These are phyloP conservation scores for Pichia eremophila DNA, from an alignment of 805 yeast genomes.

Conservation along the genomic window DNA sequence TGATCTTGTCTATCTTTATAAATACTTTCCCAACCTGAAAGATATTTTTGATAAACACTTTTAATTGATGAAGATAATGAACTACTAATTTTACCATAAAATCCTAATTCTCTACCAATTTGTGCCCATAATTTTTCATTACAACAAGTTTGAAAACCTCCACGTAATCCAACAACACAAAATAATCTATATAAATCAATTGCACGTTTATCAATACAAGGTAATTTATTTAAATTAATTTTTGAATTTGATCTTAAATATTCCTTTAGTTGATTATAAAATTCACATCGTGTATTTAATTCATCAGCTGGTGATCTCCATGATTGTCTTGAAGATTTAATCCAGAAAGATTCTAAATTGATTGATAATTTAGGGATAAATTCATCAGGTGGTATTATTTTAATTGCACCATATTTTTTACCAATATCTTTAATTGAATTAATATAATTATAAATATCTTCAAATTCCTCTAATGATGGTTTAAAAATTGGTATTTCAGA, in stretches of 20 bases:
- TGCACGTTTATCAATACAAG: slow-evolving; percentile 57
- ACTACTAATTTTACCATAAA: slow-evolving; percentile 61
- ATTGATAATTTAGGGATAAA: slow-evolving; percentile 18
- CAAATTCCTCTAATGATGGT: slow-evolving; percentile 47
- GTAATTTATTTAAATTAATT: slow-evolving; percentile 34
- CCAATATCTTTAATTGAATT: slow-evolving; percentile 48
- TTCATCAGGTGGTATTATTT: slow-evolving; percentile 50
- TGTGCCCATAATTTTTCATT: slow-evolving; percentile 71
- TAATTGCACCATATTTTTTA: slow-evolving; percentile 60
- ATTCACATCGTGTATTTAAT: slow-evolving; percentile 34
- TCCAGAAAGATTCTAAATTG: slow-evolving; percentile 41
- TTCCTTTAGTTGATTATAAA: slow-evolving; percentile 36
- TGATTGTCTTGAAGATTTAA: slow-evolving; percentile 40
- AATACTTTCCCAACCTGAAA: slow-evolving; percentile 20
- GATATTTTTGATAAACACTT: slow-evolving; percentile 42
- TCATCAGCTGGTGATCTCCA: slow-evolving; percentile 37
- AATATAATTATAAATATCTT: slow-evolving; percentile 58
- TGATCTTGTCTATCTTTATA: slow-evolving; percentile 7
- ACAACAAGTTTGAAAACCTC: slow-evolving; percentile 61
- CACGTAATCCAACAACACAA: slow-evolving; percentile 49
- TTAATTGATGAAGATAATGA: slow-evolving; percentile 61
- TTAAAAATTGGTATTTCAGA: slow-evolving; percentile 42
- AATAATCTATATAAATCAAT: slow-evolving; percentile 55
- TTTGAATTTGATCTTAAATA: slow-evolving; percentile 19
- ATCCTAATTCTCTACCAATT: slow-evolving; percentile 73